These are phyloP conservation scores for Mycena filopes DNA, from an alignment of 768 basidiomycete genomes.

Conservation along the genomic window DNA sequence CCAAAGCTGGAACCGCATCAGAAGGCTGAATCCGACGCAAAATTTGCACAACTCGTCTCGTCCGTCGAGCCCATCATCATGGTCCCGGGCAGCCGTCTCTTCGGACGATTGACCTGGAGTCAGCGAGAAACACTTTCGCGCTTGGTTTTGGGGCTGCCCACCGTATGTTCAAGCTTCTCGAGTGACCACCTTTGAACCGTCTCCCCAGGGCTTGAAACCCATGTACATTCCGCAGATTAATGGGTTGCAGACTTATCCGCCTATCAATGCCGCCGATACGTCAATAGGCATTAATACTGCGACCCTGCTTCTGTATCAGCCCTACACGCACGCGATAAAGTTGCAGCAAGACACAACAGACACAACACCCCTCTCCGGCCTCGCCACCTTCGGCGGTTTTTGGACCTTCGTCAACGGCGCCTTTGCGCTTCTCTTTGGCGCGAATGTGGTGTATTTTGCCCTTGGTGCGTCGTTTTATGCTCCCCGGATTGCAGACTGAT, in stretches of 20 bases:
- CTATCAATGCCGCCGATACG: not conserved
- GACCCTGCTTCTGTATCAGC: not conserved
- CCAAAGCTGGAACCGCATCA: not conserved
- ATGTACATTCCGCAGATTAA: not conserved
- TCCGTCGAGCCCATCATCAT: not conserved
- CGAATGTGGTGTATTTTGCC: not conserved
- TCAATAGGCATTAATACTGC: no score
- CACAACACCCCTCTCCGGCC: not conserved
- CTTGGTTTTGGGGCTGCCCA: not conserved
- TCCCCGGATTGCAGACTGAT: not conserved
- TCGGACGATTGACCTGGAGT: not conserved
- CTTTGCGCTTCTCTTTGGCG: slow-evolving; percentile 1
- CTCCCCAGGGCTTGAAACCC: not conserved
- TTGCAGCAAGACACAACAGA: not conserved
- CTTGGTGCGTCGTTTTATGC: not conserved
- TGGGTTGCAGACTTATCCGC: not conserved
- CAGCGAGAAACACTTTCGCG: not conserved
- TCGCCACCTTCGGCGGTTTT: slow-evolving; percentile 1
- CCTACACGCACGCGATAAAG: not conserved
- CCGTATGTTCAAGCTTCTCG: not conserved
- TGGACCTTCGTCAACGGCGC: not conserved
- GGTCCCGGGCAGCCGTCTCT: not conserved
- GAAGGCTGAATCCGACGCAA: not conserved
- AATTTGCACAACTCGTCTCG: not conserved
- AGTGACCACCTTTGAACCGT: not conserved